Percentiles rank a stretch among this genome's conserved stretches.
phyloP scores from a whole-genome alignment of 345 rosid genomes.

The Linum tenue region DNA sequence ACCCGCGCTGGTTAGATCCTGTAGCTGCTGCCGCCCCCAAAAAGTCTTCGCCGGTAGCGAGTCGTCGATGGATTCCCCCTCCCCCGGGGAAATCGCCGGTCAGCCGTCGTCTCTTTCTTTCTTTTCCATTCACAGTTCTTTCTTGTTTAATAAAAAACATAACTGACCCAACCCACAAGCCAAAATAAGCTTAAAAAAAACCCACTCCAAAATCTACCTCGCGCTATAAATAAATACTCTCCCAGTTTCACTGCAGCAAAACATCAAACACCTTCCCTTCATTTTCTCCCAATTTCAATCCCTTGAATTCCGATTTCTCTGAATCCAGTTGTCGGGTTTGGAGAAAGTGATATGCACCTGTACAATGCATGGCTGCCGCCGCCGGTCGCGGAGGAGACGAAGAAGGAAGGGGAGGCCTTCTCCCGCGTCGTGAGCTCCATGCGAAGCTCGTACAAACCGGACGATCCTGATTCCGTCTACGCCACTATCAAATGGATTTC shows the following conservation, averaged over 20 bases:
- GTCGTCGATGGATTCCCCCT: too few species aligned
- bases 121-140: too few species aligned
- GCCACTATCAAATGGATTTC: conserved; percentile 91
- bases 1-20: too few species aligned
- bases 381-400: conserved; percentile 75
- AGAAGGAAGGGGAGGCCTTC: conserved; percentile 73
- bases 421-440: conserved; percentile 56
- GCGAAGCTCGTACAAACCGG: conserved; percentile 46
- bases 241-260: neutral
- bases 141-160: too few species aligned
- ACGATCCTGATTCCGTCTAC: conserved; percentile 88
- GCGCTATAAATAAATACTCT: neutral
- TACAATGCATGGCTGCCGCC: conserved; percentile 97
- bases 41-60: too few species aligned
- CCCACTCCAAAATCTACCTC: too few species aligned
- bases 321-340: neutral
- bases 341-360: conserved; percentile 53
- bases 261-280: too few species aligned
- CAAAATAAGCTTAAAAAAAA: too few species aligned
- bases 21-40: too few species aligned
- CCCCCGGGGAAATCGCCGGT: too few species aligned
- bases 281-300: neutral
- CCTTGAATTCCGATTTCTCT: neutral
- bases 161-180: too few species aligned
- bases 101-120: too few species aligned